A percentile compares a stretch with the other conserved stretches of the same genome.
Conservation (phyloP, 257 asterid species). For the Jaltomata sinuosa region DNA sequence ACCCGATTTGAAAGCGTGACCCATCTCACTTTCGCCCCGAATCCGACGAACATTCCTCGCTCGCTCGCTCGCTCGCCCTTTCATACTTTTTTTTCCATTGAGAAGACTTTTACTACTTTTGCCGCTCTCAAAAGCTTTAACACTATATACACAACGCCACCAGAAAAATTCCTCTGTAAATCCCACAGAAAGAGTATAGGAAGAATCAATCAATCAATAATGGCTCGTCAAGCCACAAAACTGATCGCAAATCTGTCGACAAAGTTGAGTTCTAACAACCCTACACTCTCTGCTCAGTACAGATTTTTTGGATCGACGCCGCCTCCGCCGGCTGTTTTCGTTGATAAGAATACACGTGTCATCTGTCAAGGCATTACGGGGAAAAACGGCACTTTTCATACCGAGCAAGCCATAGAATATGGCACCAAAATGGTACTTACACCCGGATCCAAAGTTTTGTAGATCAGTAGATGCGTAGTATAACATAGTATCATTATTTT, state of each 20-base stretch:
- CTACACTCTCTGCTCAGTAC: slow-evolving; percentile 25
- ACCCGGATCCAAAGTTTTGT: no score
- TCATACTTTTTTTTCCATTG: background rate
- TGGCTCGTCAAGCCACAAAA: slow-evolving; percentile 69
- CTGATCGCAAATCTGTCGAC: slow-evolving; percentile 50
- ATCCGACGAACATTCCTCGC: background rate
- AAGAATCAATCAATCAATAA: slow-evolving; percentile 2
- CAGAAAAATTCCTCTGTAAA: background rate
- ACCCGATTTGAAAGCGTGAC: background rate
- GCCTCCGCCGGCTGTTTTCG: slow-evolving; percentile 82
- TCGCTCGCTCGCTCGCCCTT: background rate
- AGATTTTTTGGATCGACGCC: slow-evolving; percentile 80
- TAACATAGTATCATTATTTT: no score
- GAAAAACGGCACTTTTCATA: slow-evolving; percentile 87
- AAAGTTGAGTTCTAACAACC: slow-evolving; percentile 18
- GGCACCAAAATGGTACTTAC: slow-evolving; percentile 78
- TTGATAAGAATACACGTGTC: slow-evolving; percentile 93
- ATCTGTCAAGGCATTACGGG: slow-evolving; percentile 97
- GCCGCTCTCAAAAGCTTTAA: background rate
- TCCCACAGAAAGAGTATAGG: background rate
- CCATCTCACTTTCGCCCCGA: background rate
- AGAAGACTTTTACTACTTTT: background rate
- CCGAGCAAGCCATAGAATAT: slow-evolving; percentile 92
- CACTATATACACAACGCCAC: background rate
- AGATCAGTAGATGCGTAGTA: no score